Evolutionary conservation across 352 stramenopile genomes (phyloP).

Genomic region (Peronosclerospora sorghi): DNA sequence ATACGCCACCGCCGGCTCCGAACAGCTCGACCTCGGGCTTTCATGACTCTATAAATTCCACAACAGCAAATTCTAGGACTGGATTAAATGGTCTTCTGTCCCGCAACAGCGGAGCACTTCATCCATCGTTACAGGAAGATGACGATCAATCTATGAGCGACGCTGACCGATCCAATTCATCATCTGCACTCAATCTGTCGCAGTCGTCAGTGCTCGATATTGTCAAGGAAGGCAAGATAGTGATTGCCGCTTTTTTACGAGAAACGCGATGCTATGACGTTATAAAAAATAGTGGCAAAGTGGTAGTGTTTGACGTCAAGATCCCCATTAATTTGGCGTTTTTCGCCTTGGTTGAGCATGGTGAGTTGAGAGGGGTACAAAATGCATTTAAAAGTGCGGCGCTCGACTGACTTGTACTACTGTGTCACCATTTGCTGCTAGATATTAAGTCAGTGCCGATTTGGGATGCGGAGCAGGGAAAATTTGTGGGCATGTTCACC

Average conservation of each 20-base stretch:
- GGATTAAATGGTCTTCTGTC: too few relatives aligned
- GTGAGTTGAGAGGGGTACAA: slow-evolving; percentile 35
- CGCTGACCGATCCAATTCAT: slow-evolving; percentile 7
- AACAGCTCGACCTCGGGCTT: slow-evolving; percentile 17
- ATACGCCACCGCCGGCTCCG: slow-evolving; percentile 18
- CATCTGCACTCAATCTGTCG: slow-evolving; percentile 33
- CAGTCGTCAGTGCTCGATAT: slow-evolving; percentile 46
- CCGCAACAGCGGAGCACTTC: too few relatives aligned
- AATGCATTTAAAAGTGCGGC: too few relatives aligned
- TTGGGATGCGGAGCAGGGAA: slow-evolving; percentile 90
- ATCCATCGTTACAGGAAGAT: slow-evolving; percentile 17
- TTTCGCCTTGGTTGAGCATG: slow-evolving; percentile 98
- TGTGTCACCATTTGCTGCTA: too few relatives aligned
- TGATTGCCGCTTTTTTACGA: slow-evolving; percentile 85
- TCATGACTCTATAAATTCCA: too few relatives aligned
- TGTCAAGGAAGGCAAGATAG: slow-evolving; percentile 57
- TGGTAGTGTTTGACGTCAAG: slow-evolving; percentile 97
- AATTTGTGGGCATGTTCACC: slow-evolving; percentile 96
- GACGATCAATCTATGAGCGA: slow-evolving; percentile 27
- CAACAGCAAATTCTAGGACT: too few relatives aligned
- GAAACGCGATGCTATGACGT: slow-evolving; percentile 91
- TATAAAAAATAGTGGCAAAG: slow-evolving; percentile 93
- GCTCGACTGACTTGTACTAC: too few relatives aligned
- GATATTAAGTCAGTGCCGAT: slow-evolving; percentile 96
- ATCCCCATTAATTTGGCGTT: slow-evolving; percentile 98